Evolutionary conservation across 192 early-diverging fungal genomes (phyloP), one percentile per base, ranked within the genome.

Genomic region (Diversispora eburnea): DNA sequence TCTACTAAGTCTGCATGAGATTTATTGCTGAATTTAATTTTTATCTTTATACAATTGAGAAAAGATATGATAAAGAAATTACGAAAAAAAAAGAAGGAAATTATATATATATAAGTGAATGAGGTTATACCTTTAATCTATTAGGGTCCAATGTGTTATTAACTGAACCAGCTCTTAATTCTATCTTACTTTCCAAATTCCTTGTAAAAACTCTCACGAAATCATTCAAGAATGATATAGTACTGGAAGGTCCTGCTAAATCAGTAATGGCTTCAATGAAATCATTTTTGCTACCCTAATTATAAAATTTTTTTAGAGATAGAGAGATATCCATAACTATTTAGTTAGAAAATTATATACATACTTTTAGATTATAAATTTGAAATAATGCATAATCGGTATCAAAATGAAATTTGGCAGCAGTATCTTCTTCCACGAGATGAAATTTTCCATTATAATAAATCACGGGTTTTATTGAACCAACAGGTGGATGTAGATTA

Each of bases 371-470:
- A 8, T 63, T 63, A 63, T 63, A 63, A 45, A 63, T 63, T 63
- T 63, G 61, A 63, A 63, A 63, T 63, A 63, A 63, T 19, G 61
- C 61, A 20, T 63, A 63, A n/a, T 63, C 61, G 13, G 61, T 63
- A 46, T 63, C 61, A 43, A 63, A 63, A 63, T 63, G 61, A 43
- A 46, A 63, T 3, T 63, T 63, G 4, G 39, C 5, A 63, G 61
- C 61, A 42, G 43, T 63, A 63, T 63, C 61, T 17, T 63, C 61
- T 63, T 63, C 61, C n/a, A 63, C 61, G 43, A 42, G 43, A 63
- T 63, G 61, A 63, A 63, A 63, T 63, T 41, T 63, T n/a, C 39
- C 39, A 45, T 63, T 63, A n/a, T 63, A 43, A 63, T 45, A 63
- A 46, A 63, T 63, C n/a, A 63, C 25, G n/a, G 61, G 61, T 63